Percentiles rank a stretch among this genome's conserved stretches.
Conservation (phyloP, 257 asterid genomes). For the Solanum okadae region DNA sequence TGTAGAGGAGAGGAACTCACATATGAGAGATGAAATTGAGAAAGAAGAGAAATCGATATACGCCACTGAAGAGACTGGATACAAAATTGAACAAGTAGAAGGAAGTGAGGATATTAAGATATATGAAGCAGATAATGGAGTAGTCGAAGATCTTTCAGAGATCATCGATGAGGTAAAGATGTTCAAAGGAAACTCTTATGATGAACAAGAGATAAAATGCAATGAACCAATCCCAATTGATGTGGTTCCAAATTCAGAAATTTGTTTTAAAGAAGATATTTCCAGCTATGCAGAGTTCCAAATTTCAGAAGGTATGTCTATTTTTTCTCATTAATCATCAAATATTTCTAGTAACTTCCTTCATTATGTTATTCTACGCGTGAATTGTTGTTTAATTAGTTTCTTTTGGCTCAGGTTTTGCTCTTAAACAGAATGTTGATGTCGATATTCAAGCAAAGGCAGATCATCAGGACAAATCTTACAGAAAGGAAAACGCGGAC, state of each 20-base stretch:
- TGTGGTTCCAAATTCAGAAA: slow-evolving; percentile 3
- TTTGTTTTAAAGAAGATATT: slow-evolving; percentile 4
- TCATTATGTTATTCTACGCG: background rate
- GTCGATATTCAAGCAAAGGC: background rate
- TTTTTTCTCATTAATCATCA: background rate
- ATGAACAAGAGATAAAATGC: slow-evolving; percentile 5
- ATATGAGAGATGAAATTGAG: background rate
- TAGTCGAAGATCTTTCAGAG: slow-evolving; percentile 6
- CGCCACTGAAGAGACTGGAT: background rate
- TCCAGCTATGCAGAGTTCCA: slow-evolving; percentile 10
- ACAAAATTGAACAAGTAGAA: slow-evolving; percentile 1
- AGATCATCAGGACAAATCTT: background rate
- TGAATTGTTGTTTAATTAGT: background rate
- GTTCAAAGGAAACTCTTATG: background rate
- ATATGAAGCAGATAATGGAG: slow-evolving; percentile 6
- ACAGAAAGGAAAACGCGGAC: slow-evolving; percentile 21
- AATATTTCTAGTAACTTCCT: background rate
- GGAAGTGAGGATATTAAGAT: background rate
- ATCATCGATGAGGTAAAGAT: background rate
- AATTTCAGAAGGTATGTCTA: slow-evolving; percentile 30
- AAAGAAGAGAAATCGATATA: background rate
- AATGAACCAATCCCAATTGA: background rate
- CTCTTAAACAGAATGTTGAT: background rate
- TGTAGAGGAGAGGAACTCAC: slow-evolving; percentile 7
- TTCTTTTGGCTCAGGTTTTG: background rate